These are phyloP conservation scores for Colletotrichum sp. DNA, from an alignment of 2,329 filamentous ascomycete species.

Conservation along the genomic window DNA sequence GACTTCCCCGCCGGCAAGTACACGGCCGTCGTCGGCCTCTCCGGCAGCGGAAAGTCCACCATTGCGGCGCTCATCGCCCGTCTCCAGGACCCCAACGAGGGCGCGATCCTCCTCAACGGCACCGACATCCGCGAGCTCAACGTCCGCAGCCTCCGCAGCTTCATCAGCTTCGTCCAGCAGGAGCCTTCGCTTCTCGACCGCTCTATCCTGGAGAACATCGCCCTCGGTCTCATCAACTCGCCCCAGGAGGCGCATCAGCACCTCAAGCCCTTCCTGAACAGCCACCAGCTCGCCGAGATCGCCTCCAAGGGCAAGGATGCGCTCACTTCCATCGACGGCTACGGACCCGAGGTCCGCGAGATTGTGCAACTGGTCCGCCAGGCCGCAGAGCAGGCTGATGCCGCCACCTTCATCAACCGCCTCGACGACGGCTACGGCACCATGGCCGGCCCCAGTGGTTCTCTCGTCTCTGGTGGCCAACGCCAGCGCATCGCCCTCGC, in stretches of 20 bases:
- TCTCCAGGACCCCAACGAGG: constrained; percentile 50
- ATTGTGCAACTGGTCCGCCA: constrained; percentile 49
- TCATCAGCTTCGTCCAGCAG: constrained; percentile 37
- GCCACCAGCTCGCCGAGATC: constrained; percentile 49
- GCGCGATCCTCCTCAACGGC: constrained; percentile 42
- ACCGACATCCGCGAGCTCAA: constrained; percentile 40
- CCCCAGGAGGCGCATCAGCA: constrained; percentile 33
- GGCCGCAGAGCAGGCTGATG: constrained; percentile 61
- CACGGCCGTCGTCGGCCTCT: constrained; percentile 57
- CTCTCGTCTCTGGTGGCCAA: constrained; percentile 56
- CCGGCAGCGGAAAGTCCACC: constrained; percentile 55
- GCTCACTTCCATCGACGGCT: constrained; percentile 22
- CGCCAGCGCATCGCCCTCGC: constrained; percentile 58
- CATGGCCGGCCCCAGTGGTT: constrained; percentile 50
- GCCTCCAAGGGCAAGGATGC: constrained; percentile 35
- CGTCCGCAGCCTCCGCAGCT: constrained; percentile 33
- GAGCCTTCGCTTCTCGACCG: constrained; percentile 36
- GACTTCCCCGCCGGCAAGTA: constrained; percentile 39
- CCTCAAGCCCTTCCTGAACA: constrained; percentile 43
- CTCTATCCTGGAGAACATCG: constrained; percentile 48
- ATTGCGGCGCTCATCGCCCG: constrained; percentile 43
- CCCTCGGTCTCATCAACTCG: constrained; percentile 43
- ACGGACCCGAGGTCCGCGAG: constrained; percentile 34
- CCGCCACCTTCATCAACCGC: constrained; percentile 51
- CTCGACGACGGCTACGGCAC: constrained; percentile 54